Evolutionary conservation across 768 basidiomycete species (phyloP).

Genomic region (Mycena sanguinolenta): DNA sequence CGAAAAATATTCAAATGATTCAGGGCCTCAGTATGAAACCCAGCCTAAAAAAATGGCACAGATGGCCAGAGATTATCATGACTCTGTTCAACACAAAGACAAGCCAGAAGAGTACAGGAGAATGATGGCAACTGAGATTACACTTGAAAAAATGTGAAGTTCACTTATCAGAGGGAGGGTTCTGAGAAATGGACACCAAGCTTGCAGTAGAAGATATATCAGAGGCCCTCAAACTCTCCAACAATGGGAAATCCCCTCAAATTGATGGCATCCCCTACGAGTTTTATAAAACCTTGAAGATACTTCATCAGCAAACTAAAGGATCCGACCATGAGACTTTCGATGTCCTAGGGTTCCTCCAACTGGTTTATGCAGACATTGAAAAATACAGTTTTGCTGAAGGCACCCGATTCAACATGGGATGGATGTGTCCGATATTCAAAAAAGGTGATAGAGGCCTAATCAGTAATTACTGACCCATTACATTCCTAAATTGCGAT

Average conservation of each 20-base stretch:
- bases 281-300: constrained; percentile 9
- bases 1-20: not conserved
- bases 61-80: constrained; percentile 18
- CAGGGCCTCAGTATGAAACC: constrained; percentile 1
- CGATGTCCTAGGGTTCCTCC: constrained; percentile 1
- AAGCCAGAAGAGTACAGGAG: constrained; percentile 7
- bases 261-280: constrained; percentile 1
- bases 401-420: not conserved
- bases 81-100: too few relatives aligned
- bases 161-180: not conserved
- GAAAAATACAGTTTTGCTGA: not conserved
- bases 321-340: not conserved
- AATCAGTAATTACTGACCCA: not conserved
- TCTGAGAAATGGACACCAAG: not conserved
- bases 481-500: constrained; percentile 4
- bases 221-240: not conserved
- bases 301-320: not conserved
- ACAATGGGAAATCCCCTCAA: not conserved
- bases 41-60: constrained; percentile 10
- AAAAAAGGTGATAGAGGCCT: constrained; percentile 9
- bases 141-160: constrained; percentile 9
- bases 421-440: constrained; percentile 10
- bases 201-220: not conserved
- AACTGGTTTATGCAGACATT: constrained; percentile 2
- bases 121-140: constrained; percentile 10